phyloP scores from a whole-genome alignment of 306 rosid genomes.

The Datisca glomerata region DNA sequence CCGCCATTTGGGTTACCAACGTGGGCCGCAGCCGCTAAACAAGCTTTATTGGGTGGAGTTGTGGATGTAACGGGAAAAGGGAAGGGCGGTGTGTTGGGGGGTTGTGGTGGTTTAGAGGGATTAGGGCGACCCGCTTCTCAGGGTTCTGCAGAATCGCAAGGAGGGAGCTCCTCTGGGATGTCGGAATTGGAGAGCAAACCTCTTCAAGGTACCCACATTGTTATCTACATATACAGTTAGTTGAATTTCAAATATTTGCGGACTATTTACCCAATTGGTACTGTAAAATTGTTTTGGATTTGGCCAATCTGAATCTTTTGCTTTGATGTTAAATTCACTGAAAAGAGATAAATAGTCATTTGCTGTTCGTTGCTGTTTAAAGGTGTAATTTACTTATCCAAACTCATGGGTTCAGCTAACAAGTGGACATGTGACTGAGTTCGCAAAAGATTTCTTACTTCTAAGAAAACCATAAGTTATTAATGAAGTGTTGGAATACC shows the following conservation, averaged over 20 bases:
- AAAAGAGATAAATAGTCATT: too few relatives aligned
- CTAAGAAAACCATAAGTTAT: too few relatives aligned
- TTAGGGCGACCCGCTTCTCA: constrained; percentile 41
- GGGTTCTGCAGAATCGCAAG: constrained; percentile 63
- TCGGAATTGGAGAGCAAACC: constrained; percentile 76
- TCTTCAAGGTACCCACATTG: constrained; percentile 35
- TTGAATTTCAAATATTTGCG: not conserved
- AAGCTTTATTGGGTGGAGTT: constrained; percentile 26
- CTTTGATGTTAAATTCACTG: too few relatives aligned
- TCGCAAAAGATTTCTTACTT: too few relatives aligned
- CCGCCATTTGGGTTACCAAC: constrained; percentile 24
- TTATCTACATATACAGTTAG: not conserved
- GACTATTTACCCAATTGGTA: too few relatives aligned
- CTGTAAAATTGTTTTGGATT: too few relatives aligned
- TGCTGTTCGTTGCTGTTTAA: too few relatives aligned
- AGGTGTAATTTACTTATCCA: too few relatives aligned
- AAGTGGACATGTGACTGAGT: too few relatives aligned
- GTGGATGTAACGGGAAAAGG: constrained; percentile 27
- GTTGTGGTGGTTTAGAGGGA: constrained; percentile 25
- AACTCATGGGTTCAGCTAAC: too few relatives aligned
- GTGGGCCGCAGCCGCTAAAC: constrained; percentile 30
- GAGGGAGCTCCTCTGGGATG: constrained; percentile 72
- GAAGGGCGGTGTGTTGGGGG: constrained; percentile 13
- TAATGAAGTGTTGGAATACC: too few relatives aligned
- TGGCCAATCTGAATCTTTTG: too few relatives aligned